Conservation (phyloP, 495 filamentous ascomycete species). For the Annulohypoxylon maeteangense region DNA sequence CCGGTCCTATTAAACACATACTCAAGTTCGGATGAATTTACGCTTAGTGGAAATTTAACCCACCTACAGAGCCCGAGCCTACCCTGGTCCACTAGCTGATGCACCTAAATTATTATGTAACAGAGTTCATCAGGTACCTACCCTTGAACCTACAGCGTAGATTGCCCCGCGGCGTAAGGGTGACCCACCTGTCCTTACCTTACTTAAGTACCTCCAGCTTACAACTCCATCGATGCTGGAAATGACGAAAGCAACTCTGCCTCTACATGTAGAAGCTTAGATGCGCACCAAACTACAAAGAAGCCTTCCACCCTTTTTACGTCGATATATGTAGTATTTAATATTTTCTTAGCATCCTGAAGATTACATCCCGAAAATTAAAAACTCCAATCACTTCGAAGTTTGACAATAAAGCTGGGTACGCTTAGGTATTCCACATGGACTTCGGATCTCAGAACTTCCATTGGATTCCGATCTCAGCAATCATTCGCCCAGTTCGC, state of each 20-base stretch:
- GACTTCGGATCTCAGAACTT: slow-evolving; percentile 14
- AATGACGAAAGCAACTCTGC: slow-evolving; percentile 15
- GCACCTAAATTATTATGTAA: background rate
- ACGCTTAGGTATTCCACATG: slow-evolving; percentile 1
- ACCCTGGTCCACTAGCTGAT: too few relatives aligned
- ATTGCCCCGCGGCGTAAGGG: slow-evolving; percentile 13
- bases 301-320: background rate
- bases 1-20: too few relatives aligned
- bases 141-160: background rate
- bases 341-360: background rate
- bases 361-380: background rate
- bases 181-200: background rate
- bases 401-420: background rate
- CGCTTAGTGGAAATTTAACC: too few relatives aligned
- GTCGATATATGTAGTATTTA: background rate
- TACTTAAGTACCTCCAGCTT: background rate
- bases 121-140: background rate
- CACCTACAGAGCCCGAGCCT: too few relatives aligned
- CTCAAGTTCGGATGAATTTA: too few relatives aligned
- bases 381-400: background rate
- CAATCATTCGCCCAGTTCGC: slow-evolving; percentile 10
- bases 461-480: slow-evolving; percentile 19
- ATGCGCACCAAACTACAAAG: slow-evolving; percentile 13
- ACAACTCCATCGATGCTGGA: background rate
- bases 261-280: background rate